Percentiles rank a stretch among this genome's conserved stretches.
Evolutionary conservation across 2,329 filamentous ascomycete genomes (phyloP).

Genomic region (Capronia coronata): DNA sequence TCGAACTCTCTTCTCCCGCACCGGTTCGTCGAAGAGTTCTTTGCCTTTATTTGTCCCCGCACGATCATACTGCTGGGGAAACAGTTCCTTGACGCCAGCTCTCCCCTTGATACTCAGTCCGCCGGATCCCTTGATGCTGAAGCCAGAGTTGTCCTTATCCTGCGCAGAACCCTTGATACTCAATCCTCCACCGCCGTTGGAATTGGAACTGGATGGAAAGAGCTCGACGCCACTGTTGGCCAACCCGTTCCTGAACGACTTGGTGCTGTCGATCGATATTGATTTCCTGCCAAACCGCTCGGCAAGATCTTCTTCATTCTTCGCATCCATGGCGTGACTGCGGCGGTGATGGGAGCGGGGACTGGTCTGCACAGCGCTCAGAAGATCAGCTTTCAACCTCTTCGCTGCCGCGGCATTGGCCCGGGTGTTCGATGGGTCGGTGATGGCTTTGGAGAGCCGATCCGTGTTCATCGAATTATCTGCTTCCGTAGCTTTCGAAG

Average conservation of each 20-base stretch:
- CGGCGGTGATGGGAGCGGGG: conserved; percentile 40
- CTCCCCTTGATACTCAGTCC: conserved; percentile 66
- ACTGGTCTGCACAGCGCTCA: conserved; percentile 40
- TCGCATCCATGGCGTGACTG: conserved; percentile 48
- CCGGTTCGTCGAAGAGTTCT: conserved; percentile 60
- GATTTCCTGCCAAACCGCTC: conserved; percentile 27
- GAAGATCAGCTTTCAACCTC: conserved; percentile 52
- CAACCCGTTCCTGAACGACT: conserved; percentile 21
- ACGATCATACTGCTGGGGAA: conserved; percentile 53
- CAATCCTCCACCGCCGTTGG: conserved; percentile 41
- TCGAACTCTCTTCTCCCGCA: conserved; percentile 46
- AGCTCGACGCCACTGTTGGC: conserved; percentile 35
- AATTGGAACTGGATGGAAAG: conserved; percentile 27
- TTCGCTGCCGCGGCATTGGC: conserved; percentile 28
- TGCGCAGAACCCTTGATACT: conserved; percentile 54
- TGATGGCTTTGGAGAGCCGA: conserved; percentile 36
- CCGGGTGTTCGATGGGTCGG: conserved; percentile 19
- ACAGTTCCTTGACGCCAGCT: conserved; percentile 59
- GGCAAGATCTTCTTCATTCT: conserved; percentile 49
- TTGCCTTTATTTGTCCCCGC: conserved; percentile 52
- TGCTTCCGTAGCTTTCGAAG: conserved; percentile 31
- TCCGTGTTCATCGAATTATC: conserved; percentile 23
- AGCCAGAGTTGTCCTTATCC: conserved; percentile 32
- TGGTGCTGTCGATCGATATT: conserved; percentile 28
- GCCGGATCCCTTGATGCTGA: conserved; percentile 33